A percentile compares a stretch with the other conserved stretches of the same genome.
phyloP scores from a whole-genome alignment of 768 basidiomycete genomes.

The Calocybe indica region DNA sequence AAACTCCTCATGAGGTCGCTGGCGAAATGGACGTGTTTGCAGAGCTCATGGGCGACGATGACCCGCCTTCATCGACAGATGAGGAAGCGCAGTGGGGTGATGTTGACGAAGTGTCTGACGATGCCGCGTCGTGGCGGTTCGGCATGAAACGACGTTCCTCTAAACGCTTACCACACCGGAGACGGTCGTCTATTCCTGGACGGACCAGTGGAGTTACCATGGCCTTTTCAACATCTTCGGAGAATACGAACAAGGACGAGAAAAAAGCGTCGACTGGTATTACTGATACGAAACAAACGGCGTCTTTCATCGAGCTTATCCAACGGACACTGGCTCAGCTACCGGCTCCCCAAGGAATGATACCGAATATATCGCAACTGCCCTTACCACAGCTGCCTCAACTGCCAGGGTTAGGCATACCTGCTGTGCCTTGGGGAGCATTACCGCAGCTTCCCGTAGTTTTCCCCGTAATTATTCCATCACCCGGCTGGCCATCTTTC shows the following conservation, averaged over 20 bases:
- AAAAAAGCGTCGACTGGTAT: slow-evolving; percentile 14
- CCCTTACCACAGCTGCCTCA: slow-evolving; percentile 55
- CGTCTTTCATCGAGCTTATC: slow-evolving; percentile 62
- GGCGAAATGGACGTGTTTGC: slow-evolving; percentile 27
- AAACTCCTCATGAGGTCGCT: slow-evolving; percentile 60
- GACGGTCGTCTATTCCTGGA: not conserved
- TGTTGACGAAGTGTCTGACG: slow-evolving; percentile 58
- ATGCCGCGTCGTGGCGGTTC: slow-evolving; percentile 17
- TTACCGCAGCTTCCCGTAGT: slow-evolving; percentile 69
- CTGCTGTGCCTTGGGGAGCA: slow-evolving; percentile 54
- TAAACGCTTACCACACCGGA: slow-evolving; percentile 29
- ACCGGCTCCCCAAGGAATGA: slow-evolving; percentile 49
- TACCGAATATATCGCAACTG: slow-evolving; percentile 39
- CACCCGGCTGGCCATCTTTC: slow-evolving; percentile 60
- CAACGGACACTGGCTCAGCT: slow-evolving; percentile 67
- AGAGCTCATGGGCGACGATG: slow-evolving; percentile 19
- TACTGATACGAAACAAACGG: slow-evolving; percentile 41
- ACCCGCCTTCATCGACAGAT: slow-evolving; percentile 19
- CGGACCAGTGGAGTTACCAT: slow-evolving; percentile 8
- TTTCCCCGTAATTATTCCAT: slow-evolving; percentile 75
- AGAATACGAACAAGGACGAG: slow-evolving; percentile 15
- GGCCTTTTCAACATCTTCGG: slow-evolving; percentile 24
- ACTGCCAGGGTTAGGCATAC: slow-evolving; percentile 65
- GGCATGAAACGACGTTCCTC: slow-evolving; percentile 17
- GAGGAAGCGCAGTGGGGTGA: slow-evolving; percentile 68